Conservation (phyloP, 2,329 filamentous ascomycete species). For the Helicocarpus griseus region DNA sequence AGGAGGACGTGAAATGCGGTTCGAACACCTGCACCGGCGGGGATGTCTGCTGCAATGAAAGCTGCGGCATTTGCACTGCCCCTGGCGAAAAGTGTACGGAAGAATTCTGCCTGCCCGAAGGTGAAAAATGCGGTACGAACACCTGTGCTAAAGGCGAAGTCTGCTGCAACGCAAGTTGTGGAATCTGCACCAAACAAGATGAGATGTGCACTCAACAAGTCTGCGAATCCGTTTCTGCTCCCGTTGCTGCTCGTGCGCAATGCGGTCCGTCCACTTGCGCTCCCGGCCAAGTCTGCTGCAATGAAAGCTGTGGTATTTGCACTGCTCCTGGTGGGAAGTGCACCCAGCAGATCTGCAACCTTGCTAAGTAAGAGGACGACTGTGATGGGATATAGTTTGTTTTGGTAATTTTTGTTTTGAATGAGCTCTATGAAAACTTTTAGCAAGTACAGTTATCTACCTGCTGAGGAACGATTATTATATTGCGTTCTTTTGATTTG, state of each 20-base stretch:
- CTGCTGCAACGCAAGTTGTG: background rate
- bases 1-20: background rate
- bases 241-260: background rate
- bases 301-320: background rate
- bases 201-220: background rate
- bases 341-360: background rate
- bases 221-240: background rate
- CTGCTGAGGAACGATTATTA: no score
- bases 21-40: background rate
- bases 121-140: background rate
- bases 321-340: background rate
- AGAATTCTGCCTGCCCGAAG: background rate
- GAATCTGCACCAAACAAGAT: background rate
- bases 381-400: background rate
- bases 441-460: no score
- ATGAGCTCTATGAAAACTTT: no score
- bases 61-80: slow-evolving; percentile 1
- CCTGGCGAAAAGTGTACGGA: background rate
- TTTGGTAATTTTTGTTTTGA: background rate
- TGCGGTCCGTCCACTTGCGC: background rate
- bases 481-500: no score
- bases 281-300: background rate
- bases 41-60: slow-evolving; percentile 1
- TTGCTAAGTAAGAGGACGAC: background rate
- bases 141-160: background rate